Evolutionary conservation across 202 grass and related monocot genomes (phyloP).

Genomic region (Setaria italica): DNA sequence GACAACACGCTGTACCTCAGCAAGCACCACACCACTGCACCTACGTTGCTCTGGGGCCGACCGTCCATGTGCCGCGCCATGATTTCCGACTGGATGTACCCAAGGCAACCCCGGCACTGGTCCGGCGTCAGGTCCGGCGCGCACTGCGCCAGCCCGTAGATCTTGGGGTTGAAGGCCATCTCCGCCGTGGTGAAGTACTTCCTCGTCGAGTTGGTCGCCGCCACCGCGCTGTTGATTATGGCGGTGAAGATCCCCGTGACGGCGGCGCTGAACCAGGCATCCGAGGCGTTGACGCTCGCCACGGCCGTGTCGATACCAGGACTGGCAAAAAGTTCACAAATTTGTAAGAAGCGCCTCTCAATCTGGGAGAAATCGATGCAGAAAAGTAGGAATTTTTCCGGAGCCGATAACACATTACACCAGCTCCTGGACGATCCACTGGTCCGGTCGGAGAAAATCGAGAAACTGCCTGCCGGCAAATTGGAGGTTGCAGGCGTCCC

Average conservation of each 20-base stretch:
- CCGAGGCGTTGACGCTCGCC: background rate
- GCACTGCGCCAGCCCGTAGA: constrained; percentile 71
- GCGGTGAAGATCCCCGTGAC: background rate
- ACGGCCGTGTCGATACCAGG: too few species aligned
- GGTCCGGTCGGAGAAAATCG: background rate
- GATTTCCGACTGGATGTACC: background rate
- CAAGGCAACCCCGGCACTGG: constrained; percentile 55
- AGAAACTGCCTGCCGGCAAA: background rate
- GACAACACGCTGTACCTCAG: constrained; percentile 54
- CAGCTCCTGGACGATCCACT: background rate
- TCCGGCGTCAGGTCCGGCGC: constrained; percentile 33
- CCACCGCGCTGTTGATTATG: background rate
- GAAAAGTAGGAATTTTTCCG: too few species aligned
- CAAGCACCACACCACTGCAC: constrained; percentile 25
- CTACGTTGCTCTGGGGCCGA: background rate
- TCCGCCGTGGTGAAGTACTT: constrained; percentile 46
- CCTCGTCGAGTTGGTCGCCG: constrained; percentile 30
- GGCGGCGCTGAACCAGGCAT: background rate
- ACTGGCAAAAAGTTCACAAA: too few species aligned
- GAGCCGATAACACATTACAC: background rate
- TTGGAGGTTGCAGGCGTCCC: background rate
- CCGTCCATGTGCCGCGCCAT: background rate
- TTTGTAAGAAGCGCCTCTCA: too few species aligned
- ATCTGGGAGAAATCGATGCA: too few species aligned
- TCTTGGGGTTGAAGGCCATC: constrained; percentile 31